Evolutionary conservation across 2,329 filamentous ascomycete genomes (phyloP).

Genomic region (Chaetomium sp.): DNA sequence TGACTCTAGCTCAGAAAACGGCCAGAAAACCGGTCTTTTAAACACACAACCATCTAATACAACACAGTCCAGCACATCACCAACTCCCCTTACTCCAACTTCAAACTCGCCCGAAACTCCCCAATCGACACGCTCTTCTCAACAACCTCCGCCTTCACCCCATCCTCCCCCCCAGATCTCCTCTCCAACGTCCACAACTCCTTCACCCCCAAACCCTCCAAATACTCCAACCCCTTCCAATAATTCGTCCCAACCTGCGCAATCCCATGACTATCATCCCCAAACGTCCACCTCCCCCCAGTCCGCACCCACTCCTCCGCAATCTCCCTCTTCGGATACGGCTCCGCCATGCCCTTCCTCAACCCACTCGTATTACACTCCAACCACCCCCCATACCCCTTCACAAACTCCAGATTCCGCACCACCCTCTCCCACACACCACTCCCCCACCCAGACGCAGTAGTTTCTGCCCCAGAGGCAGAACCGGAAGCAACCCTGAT

Average conservation of each 20-base stretch:
- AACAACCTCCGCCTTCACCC: constrained; percentile 31
- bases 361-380: constrained; percentile 86
- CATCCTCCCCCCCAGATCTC: constrained; percentile 26
- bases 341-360: constrained; percentile 83
- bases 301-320: constrained; percentile 69
- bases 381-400: constrained; percentile 69
- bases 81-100: constrained; percentile 1
- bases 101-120: constrained; percentile 32
- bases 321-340: constrained; percentile 76
- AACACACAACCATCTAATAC: background rate
- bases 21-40: too few relatives aligned
- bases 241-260: constrained; percentile 88
- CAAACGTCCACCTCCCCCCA: constrained; percentile 80
- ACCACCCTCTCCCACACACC: constrained; percentile 63
- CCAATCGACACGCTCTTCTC: constrained; percentile 40
- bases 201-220: constrained; percentile 58
- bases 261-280: constrained; percentile 88
- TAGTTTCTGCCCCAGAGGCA: constrained; percentile 25
- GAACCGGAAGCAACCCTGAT: constrained; percentile 20
- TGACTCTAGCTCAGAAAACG: too few relatives aligned
- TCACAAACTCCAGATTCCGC: constrained; percentile 67
- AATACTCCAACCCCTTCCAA: constrained; percentile 59
- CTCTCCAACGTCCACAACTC: constrained; percentile 54
- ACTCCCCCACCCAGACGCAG: background rate
- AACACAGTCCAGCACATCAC: background rate